A percentile compares a stretch with the other conserved stretches of the same genome.
Evolutionary conservation across 768 basidiomycete species (phyloP).

Genomic region (Nidula microcarpa): DNA sequence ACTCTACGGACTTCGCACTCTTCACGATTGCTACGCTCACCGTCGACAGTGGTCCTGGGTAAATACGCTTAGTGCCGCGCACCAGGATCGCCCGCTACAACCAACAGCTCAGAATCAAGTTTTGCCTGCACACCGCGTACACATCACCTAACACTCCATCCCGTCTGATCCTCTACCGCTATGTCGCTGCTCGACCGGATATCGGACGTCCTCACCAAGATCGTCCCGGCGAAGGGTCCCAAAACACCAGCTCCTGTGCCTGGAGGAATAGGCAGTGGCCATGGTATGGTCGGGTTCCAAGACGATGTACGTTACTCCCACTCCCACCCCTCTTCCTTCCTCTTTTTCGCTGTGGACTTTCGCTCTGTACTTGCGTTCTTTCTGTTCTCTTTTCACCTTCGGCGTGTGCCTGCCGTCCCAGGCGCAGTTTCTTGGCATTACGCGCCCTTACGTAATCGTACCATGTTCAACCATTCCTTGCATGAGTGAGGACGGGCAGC

Average conservation of each 20-base stretch:
- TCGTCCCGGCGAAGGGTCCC: constrained; percentile 40
- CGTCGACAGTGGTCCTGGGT: no score
- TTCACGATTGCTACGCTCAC: no score
- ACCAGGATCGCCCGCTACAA: constrained; percentile 33
- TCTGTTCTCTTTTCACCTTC: background rate
- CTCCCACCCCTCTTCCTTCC: constrained; percentile 9
- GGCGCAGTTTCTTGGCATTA: background rate
- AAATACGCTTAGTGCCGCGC: constrained; percentile 11
- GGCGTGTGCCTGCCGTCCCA: background rate
- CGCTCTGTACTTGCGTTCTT: background rate
- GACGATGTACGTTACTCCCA: constrained; percentile 61
- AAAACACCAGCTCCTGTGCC: constrained; percentile 36
- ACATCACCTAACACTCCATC: background rate
- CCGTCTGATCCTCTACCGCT: background rate
- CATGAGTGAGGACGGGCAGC: constrained; percentile 23
- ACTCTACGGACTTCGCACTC: no score
- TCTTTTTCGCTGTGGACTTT: constrained; percentile 5
- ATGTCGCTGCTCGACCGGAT: constrained; percentile 62
- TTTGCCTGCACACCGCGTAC: background rate
- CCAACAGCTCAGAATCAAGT: background rate
- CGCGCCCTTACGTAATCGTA: constrained; percentile 43
- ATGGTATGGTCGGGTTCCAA: constrained; percentile 58
- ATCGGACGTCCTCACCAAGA: constrained; percentile 42
- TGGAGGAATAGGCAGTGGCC: constrained; percentile 57
- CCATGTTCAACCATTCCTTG: constrained; percentile 9